Evolutionary conservation across 2,329 filamentous ascomycete genomes (phyloP), one percentile per base, ranked within the genome.

Genomic region (Ceratocystis cubensis): DNA sequence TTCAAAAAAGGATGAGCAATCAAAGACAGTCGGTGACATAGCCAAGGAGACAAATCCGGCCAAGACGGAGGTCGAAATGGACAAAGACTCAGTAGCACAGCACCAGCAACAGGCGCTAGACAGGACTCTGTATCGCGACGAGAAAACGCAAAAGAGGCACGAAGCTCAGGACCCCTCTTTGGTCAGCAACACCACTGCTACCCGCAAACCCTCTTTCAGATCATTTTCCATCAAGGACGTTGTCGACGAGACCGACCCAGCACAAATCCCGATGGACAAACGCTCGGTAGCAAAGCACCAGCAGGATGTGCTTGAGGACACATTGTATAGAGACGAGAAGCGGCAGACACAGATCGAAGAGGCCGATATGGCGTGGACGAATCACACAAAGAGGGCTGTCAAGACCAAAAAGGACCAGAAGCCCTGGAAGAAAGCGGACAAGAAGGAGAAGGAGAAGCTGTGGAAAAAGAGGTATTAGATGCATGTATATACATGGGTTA

Each of bases 381-480:
- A 59, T 6, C 25, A 57, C 17, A 20, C 53, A 10, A 48, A 57
- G 46, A 50, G 20, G 7, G 13, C 44, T 65, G 17, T 17, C 28
- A 15, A 6, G 28, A 22, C 20, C 4, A 46, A 25, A 33, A 46
- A 48, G 33, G 45, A 44, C 28, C 20, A 67, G 57, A 67, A 67
- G 17, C 45, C 62, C 63, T 56, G 45, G 44, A 65, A 65, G 30
- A 46, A 66, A 41, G 17, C 17, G 61, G 46, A n/a, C n/a, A 25
- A 25, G 22, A 65, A 66, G 17, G 64, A 50, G 22, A 63, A 65
- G 57, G 33, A 57, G 61, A 48, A 61, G 5, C 20, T 61, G 30
- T 45, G 22, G 10, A 17, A 65, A 7, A 22, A 65, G 25, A 20
- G 20, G 5, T 56, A 62, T n/a, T 61, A 65, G 37, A 50, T 7